Conservation (phyloP, 495 filamentous ascomycete genomes). For the Talaromyces wortmannii region DNA sequence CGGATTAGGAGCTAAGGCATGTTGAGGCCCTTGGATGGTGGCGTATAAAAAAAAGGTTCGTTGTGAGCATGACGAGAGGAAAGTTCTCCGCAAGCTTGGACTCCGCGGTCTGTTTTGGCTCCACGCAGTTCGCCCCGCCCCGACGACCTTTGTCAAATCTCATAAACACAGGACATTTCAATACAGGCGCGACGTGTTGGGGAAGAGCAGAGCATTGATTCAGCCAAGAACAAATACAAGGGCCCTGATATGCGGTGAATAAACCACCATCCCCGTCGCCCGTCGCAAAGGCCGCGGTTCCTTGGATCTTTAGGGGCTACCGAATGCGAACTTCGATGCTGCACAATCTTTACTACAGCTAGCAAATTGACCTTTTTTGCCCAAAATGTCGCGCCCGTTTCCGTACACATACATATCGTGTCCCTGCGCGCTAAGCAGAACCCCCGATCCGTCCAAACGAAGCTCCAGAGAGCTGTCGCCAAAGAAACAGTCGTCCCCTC, state of each 20-base stretch:
- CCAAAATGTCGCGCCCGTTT: slow-evolving; percentile 63
- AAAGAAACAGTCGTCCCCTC: slow-evolving; percentile 24
- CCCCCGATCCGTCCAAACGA: slow-evolving; percentile 30
- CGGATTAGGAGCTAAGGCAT: too few species aligned
- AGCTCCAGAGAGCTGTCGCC: slow-evolving; percentile 32
- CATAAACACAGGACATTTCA: not conserved
- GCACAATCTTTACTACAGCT: not conserved
- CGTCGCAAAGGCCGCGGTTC: not conserved
- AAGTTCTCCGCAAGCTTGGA: not conserved
- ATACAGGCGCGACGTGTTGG: not conserved
- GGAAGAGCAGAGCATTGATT: too few species aligned
- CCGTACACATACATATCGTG: slow-evolving; percentile 92
- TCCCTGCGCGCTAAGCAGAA: slow-evolving; percentile 61
- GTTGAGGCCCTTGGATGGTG: too few species aligned
- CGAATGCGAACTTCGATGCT: not conserved
- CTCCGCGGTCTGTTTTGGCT: not conserved
- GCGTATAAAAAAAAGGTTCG: not conserved
- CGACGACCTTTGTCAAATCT: not conserved
- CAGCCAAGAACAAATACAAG: too few species aligned
- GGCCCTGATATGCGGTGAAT: too few species aligned
- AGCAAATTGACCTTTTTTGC: not conserved
- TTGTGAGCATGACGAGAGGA: not conserved
- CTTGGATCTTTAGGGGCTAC: not conserved
- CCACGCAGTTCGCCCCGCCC: not conserved
- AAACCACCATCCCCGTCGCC: too few species aligned